Evolutionary conservation across 441 rosid genomes (phyloP).

Genomic region (Eutrema salsugineum): DNA sequence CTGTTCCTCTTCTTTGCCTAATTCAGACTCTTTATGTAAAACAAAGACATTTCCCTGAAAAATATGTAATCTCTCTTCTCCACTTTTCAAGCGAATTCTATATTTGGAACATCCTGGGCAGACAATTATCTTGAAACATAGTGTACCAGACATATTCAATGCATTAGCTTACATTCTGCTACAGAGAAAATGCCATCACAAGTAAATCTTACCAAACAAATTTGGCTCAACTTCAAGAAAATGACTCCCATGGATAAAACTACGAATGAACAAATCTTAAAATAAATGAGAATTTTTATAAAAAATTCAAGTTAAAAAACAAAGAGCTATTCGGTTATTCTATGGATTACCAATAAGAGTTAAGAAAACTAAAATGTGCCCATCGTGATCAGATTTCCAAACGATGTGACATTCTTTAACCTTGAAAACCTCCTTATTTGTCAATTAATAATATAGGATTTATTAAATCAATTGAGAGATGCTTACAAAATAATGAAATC

Average conservation of each 20-base stretch:
- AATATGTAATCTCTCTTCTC: not conserved
- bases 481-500: constrained; percentile 34
- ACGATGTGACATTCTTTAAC: not conserved
- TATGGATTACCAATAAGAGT: not conserved
- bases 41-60: not conserved
- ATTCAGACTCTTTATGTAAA: constrained; percentile 15
- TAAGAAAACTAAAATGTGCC: not conserved
- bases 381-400: not conserved
- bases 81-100: constrained; percentile 1
- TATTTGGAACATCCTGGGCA: not conserved
- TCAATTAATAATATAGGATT: not conserved
- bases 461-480: constrained; percentile 15
- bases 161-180: not conserved
- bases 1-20: constrained; percentile 19
- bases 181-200: not conserved
- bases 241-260: not conserved
- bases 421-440: not conserved
- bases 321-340: not conserved
- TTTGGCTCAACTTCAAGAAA: not conserved
- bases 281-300: not conserved
- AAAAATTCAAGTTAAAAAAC: not conserved
- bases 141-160: constrained; percentile 19
- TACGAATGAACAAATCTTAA: not conserved
- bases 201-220: constrained; percentile 11
- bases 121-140: not conserved